These are phyloP conservation scores for Salix caprea DNA, from an alignment of 345 rosid genomes.

Conservation along the genomic window DNA sequence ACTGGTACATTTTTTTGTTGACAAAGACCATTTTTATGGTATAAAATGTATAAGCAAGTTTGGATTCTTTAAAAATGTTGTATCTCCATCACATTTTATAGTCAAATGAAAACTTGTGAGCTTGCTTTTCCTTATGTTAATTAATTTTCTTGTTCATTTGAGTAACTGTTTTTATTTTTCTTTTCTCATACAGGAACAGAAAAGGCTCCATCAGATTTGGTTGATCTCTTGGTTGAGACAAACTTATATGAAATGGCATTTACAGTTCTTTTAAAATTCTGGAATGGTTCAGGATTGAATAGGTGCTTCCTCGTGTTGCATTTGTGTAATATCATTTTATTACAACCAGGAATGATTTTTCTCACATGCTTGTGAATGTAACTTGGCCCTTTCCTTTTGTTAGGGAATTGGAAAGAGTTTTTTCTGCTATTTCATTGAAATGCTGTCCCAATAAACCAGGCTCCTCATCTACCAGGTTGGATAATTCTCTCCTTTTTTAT, in stretches of 20 bases:
- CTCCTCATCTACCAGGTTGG: conserved; percentile 38
- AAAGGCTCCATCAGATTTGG: conserved; percentile 61
- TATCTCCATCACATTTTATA: not conserved
- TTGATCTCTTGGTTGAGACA: conserved; percentile 66
- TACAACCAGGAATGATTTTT: conserved; percentile 10
- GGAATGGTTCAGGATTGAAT: conserved; percentile 67
- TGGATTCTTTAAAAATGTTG: not conserved
- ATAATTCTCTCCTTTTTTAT: not conserved
- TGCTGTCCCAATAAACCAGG: conserved; percentile 69
- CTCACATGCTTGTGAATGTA: conserved; percentile 10
- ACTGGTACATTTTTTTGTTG: conserved; percentile 40
- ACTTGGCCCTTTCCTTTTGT: conserved; percentile 13
- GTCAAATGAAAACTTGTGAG: not conserved
- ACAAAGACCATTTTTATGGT: not conserved
- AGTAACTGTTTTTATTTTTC: conserved; percentile 2
- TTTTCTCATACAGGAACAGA: conserved; percentile 40
- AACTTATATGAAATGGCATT: conserved; percentile 84
- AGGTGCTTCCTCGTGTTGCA: conserved; percentile 38
- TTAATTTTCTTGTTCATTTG: not conserved
- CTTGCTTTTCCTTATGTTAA: not conserved
- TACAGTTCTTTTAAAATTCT: conserved; percentile 69
- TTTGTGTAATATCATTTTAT: conserved; percentile 3
- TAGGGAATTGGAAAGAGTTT: conserved; percentile 85
- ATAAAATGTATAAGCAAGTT: not conserved
- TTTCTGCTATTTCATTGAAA: conserved; percentile 67